A percentile compares a stretch with the other conserved stretches of the same genome.
Evolutionary conservation across 1,284 basidiomycete genomes (phyloP).

Genomic region (Pyrrhoderma noxium): DNA sequence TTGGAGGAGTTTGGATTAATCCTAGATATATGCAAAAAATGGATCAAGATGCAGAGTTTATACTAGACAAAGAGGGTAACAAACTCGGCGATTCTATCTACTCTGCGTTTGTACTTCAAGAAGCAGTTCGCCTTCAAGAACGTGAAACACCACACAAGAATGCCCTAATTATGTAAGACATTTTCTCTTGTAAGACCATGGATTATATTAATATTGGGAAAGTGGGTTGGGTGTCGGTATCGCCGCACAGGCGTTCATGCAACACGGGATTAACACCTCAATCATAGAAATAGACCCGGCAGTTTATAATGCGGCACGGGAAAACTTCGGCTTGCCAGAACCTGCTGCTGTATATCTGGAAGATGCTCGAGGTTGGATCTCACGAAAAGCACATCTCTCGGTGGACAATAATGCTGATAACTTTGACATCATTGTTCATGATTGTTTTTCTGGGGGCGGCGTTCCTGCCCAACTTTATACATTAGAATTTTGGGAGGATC

Average conservation of each 20-base stretch:
- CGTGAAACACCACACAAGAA: constrained; percentile 35
- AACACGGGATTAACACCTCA: constrained; percentile 61
- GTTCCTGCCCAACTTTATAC: constrained; percentile 82
- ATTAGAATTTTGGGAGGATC: constrained; percentile 69
- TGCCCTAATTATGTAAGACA: constrained; percentile 63
- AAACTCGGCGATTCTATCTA: constrained; percentile 75
- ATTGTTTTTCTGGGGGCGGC: constrained; percentile 86
- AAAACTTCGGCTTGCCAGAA: constrained; percentile 71
- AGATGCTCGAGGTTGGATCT: constrained; percentile 68
- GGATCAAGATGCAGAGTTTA: constrained; percentile 33
- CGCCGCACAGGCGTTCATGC: constrained; percentile 64
- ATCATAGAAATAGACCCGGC: constrained; percentile 83
- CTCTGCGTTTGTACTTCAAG: constrained; percentile 77
- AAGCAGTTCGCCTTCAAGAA: constrained; percentile 61
- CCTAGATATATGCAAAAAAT: constrained; percentile 35
- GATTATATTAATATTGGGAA: not conserved
- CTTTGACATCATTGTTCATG: constrained; percentile 81
- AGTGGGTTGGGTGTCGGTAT: constrained; percentile 84
- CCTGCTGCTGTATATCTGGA: constrained; percentile 57
- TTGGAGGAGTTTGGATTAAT: constrained; percentile 84
- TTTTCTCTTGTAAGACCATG: not conserved
- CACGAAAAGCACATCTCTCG: constrained; percentile 28
- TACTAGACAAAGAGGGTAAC: constrained; percentile 45
- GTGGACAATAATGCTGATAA: constrained; percentile 24
- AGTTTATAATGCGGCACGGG: constrained; percentile 75